Evolutionary conservation across 1,284 basidiomycete species (phyloP), one percentile per base, ranked within the genome.

Genomic region (Coniophora puteana): DNA sequence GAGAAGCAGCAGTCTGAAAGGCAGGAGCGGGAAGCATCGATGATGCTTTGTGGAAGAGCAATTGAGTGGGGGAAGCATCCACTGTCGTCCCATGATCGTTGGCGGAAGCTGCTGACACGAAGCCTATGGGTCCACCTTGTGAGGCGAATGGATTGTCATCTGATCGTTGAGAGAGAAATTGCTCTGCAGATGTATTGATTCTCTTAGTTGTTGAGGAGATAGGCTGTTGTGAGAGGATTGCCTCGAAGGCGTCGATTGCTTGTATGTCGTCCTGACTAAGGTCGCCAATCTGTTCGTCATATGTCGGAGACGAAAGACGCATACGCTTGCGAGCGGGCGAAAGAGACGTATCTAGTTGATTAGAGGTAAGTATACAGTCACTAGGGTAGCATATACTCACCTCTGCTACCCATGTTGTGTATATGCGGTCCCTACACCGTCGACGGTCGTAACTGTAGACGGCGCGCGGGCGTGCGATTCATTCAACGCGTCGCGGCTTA

Each of bases 271-370:
- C 69, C 46, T 77, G 72, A 39, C 74, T 83, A 41, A 74, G 55
- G 26, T 77, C 68, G 5, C 56, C 67, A 16, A 76, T 56, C 45
- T 76, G 73, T 26, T 73, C 69, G 42, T 84, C 83, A 50, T 78
- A 82, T n/a, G 77, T 76, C 1, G 83, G 82, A 5, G 83, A 86
- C 1, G 80, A 83, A 27, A 83, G 66, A 33, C 83, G 69, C 50
- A 74, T 73, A 23, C 78, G 68, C 60, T 87, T 81, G 23, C 64
- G 61, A 18, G 60, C 52, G 16, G 72, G 73, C 20, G 72, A 74
- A 20, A 11, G 14, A 16, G 48, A 46, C 27, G n/a, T n/a, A n/a
- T n/a, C n/a, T n/a, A n/a, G n/a, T n/a, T n/a, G n/a, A n/a, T n/a
- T n/a, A n/a, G 26, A 8, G 14, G 20, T 18, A 7, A 17, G 25